Percentiles rank a stretch among this genome's conserved stretches.
Conservation (phyloP, 371 early-diverging fungal species). For the Zopfochytrium polystomum region DNA sequence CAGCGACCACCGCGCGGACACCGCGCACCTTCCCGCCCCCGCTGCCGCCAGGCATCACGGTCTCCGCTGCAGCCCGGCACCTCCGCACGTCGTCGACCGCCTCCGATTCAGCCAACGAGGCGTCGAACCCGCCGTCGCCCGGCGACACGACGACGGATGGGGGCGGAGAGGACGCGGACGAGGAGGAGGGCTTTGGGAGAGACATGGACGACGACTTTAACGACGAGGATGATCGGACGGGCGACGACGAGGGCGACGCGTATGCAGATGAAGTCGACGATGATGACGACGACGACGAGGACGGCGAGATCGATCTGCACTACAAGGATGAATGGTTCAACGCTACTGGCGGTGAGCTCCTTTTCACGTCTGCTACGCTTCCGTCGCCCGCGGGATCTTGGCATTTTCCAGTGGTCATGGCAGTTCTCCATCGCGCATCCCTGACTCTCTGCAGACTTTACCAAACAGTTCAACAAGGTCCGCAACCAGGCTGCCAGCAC, state of each 20-base stretch:
- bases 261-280: constrained; percentile 18
- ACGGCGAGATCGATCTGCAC: constrained; percentile 37
- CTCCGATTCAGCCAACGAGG: too few relatives aligned
- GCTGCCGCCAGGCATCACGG: too few relatives aligned
- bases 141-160: constrained; percentile 11
- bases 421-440: not conserved
- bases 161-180: constrained; percentile 21
- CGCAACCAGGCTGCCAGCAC: constrained; percentile 53
- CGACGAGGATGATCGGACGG: constrained; percentile 5
- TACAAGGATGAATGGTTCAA: constrained; percentile 43
- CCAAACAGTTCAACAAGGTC: constrained; percentile 87
- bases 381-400: not conserved
- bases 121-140: constrained; percentile 5
- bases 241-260: constrained; percentile 7
- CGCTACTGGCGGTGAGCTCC: constrained; percentile 37
- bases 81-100: too few relatives aligned
- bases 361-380: not conserved
- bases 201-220: constrained; percentile 15
- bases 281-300: constrained; percentile 14
- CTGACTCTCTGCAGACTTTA: too few relatives aligned
- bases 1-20: too few relatives aligned
- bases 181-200: constrained; percentile 28
- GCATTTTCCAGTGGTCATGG: not conserved
- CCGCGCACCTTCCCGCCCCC: too few relatives aligned
- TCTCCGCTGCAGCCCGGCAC: too few relatives aligned